phyloP scores from a whole-genome alignment of 805 yeast species.

The Saturnispora halmiae region DNA sequence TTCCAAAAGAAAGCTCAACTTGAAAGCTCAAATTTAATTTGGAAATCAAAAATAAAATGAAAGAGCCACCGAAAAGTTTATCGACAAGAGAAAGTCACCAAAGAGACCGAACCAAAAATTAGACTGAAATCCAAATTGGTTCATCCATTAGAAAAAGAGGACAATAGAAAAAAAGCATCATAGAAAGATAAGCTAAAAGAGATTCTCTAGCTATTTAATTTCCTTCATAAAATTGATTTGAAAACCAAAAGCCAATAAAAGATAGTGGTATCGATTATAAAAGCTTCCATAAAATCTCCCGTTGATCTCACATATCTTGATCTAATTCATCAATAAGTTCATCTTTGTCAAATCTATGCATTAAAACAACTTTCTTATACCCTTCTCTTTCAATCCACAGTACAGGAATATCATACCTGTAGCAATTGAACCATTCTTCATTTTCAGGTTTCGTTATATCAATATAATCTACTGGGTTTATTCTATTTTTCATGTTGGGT shows the following conservation, averaged over 20 bases:
- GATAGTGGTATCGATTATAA: too few species aligned
- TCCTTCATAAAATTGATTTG: background rate
- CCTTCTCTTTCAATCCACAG: slow-evolving; percentile 51
- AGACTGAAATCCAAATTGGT: too few species aligned
- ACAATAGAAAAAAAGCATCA: too few species aligned
- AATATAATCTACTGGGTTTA: slow-evolving; percentile 32
- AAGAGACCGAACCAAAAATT: too few species aligned
- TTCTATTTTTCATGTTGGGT: slow-evolving; percentile 19
- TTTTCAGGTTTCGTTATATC: slow-evolving; percentile 56
- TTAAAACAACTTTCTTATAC: slow-evolving; percentile 45
- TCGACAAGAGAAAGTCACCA: too few species aligned
- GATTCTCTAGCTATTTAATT: too few species aligned
- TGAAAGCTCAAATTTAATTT: too few species aligned
- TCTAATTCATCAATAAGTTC: slow-evolving; percentile 45
- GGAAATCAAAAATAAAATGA: too few species aligned
- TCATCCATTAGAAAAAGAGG: too few species aligned
- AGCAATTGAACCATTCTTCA: slow-evolving; percentile 57
- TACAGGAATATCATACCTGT: slow-evolving; percentile 72
- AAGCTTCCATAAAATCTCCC: background rate
- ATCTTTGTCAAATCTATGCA: slow-evolving; percentile 55
- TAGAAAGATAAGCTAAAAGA: too few species aligned
- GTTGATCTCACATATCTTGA: slow-evolving; percentile 23
- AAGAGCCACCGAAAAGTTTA: too few species aligned
- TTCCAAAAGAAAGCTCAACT: too few species aligned
- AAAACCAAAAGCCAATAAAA: slow-evolving; percentile 3